phyloP scores from a whole-genome alignment of 1,139 yeast species.

The Magnusiomyces clavatus region DNA sequence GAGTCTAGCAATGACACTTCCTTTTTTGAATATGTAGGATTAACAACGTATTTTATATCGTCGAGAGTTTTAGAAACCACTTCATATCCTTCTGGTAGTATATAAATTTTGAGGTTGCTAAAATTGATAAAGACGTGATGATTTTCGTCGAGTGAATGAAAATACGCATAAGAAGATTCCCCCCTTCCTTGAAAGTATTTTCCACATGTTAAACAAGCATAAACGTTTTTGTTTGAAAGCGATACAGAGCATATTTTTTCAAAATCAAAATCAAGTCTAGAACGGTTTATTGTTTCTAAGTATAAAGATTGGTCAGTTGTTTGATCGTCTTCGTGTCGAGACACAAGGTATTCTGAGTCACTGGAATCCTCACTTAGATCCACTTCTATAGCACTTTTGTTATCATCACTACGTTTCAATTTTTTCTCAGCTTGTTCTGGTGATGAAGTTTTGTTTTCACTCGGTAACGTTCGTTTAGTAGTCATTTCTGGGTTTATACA shows the following conservation, averaged over 20 bases:
- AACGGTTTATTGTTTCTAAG: constrained; percentile 49
- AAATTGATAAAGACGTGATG: constrained; percentile 62
- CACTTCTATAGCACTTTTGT: no score
- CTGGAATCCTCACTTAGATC: no score
- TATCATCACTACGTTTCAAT: no score
- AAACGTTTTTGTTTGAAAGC: constrained; percentile 51
- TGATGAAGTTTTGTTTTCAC: no score
- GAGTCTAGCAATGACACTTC: constrained; percentile 33
- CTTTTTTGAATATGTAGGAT: constrained; percentile 42
- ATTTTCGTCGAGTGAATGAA: constrained; percentile 52
- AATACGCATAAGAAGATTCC: constrained; percentile 54
- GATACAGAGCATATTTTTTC: constrained; percentile 62
- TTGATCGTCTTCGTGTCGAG: no score
- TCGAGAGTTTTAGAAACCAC: constrained; percentile 36
- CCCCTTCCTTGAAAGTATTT: constrained; percentile 66
- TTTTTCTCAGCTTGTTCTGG: no score
- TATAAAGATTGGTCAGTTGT: constrained; percentile 27
- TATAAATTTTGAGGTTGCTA: constrained; percentile 41
- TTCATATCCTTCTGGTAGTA: constrained; percentile 55
- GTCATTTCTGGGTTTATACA: no score
- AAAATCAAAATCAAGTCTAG: constrained; percentile 58
- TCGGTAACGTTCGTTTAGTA: no score
- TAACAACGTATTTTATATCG: constrained; percentile 46
- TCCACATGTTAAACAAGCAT: constrained; percentile 71
- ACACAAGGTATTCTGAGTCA: no score